phyloP scores from a whole-genome alignment of 305 asterid genomes.

The Fraxinus nigra region DNA sequence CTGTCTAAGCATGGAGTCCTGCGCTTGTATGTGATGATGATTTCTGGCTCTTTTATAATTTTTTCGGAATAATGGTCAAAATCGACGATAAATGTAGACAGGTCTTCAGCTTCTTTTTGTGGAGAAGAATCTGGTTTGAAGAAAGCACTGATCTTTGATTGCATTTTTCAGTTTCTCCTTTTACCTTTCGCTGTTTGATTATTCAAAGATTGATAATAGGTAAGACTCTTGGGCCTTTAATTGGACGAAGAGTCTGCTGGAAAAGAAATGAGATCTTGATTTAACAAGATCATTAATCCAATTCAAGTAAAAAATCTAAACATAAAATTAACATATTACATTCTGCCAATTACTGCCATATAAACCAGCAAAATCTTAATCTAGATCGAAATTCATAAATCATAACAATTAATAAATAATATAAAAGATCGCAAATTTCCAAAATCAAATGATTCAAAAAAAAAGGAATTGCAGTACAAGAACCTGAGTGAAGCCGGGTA shows the following conservation, averaged over 20 bases:
- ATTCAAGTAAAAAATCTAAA: too few species aligned
- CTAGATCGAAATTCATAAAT: neutral
- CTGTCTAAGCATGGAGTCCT: slow-evolving; percentile 19
- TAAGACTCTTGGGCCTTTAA: neutral
- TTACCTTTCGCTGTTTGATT: neutral
- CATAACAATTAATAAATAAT: neutral
- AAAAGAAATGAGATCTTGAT: too few species aligned
- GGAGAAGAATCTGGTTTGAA: slow-evolving; percentile 41
- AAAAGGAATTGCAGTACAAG: neutral
- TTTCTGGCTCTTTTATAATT: slow-evolving; percentile 32
- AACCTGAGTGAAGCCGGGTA: neutral
- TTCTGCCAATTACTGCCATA: too few species aligned
- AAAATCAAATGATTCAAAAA: neutral
- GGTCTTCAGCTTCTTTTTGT: slow-evolving; percentile 24
- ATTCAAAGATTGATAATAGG: neutral
- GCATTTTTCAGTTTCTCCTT: slow-evolving; percentile 32
- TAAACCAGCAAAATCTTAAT: too few species aligned
- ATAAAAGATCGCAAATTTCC: neutral
- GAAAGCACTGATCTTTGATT: slow-evolving; percentile 56
- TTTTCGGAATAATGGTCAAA: slow-evolving; percentile 12
- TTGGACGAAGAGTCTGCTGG: neutral
- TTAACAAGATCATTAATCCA: too few species aligned
- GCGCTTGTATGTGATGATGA: slow-evolving; percentile 43
- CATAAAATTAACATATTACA: too few species aligned
- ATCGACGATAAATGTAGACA: slow-evolving; percentile 22